phyloP scores from a whole-genome alignment of 352 stramenopile genomes.

The Phytophthora idaei region DNA sequence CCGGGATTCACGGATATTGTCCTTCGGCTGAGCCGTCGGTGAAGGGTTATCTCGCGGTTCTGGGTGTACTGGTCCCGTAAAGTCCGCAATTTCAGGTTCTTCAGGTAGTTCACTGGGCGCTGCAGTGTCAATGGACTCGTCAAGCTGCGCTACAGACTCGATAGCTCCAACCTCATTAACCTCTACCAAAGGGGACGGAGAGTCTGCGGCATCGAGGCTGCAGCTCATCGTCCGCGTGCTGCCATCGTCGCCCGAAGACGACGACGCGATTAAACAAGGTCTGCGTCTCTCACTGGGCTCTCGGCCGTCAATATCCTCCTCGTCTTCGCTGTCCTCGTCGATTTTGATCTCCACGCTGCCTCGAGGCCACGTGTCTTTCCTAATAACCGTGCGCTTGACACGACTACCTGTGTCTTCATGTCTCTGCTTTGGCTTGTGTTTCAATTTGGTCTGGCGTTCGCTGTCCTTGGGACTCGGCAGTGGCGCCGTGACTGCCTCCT shows the following conservation, averaged over 20 bases:
- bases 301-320: constrained; percentile 40
- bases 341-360: constrained; percentile 28
- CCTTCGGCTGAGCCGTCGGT: constrained; percentile 12
- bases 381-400: not conserved
- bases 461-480: constrained; percentile 7
- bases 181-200: constrained; percentile 4
- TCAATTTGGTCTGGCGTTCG: not conserved
- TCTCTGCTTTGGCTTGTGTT: not conserved
- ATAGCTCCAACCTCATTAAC: constrained; percentile 11
- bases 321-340: constrained; percentile 22
- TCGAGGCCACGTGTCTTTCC: not conserved
- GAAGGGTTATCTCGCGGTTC: constrained; percentile 11
- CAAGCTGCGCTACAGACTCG: constrained; percentile 25
- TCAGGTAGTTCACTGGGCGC: constrained; percentile 15
- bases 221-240: constrained; percentile 43
- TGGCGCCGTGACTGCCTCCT: constrained; percentile 5
- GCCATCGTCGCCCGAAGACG: constrained; percentile 31
- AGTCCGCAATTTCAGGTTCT: constrained; percentile 10
- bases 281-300: constrained; percentile 23
- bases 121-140: constrained; percentile 10
- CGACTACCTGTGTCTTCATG: not conserved
- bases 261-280: constrained; percentile 22
- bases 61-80: constrained; percentile 13
- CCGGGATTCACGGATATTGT: constrained; percentile 39
- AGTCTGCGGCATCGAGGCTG: constrained; percentile 39